Conservation (phyloP, 306 rosid genomes). For the Begonia fuchsioides region DNA sequence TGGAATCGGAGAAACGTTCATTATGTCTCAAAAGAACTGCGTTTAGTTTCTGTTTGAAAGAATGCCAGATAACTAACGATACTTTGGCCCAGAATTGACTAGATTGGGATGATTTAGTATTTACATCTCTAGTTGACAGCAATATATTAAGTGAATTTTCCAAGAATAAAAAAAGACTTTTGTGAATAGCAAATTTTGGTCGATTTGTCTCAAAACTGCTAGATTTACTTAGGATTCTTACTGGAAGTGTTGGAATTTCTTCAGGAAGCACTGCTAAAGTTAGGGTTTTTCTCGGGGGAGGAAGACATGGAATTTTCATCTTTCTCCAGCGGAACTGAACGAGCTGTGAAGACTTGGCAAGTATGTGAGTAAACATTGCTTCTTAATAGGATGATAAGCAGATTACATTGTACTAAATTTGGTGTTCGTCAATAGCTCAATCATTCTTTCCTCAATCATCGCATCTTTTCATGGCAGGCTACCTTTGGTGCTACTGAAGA, state of each 20-base stretch:
- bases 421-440: too few relatives aligned
- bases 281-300: slow-evolving; percentile 87
- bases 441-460: slow-evolving; percentile 33
- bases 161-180: background rate
- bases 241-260: slow-evolving; percentile 4
- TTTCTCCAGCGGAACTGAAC: slow-evolving; percentile 80
- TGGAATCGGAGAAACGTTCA: too few relatives aligned
- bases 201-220: background rate
- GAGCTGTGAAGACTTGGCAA: slow-evolving; percentile 97
- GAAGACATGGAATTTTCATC: slow-evolving; percentile 79
- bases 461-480: slow-evolving; percentile 71
- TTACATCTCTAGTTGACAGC: background rate
- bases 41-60: too few relatives aligned
- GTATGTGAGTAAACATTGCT: slow-evolving; percentile 30
- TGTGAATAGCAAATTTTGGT: background rate
- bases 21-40: too few relatives aligned
- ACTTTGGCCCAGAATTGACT: too few relatives aligned
- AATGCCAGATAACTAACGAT: too few relatives aligned
- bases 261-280: slow-evolving; percentile 60
- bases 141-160: background rate
- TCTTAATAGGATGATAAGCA: too few relatives aligned
- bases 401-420: too few relatives aligned
- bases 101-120: too few relatives aligned
- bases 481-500: slow-evolving; percentile 51
- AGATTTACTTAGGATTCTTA: background rate